Evolutionary conservation across 345 rosid genomes (phyloP).

Genomic region (Raphanus sativus): DNA sequence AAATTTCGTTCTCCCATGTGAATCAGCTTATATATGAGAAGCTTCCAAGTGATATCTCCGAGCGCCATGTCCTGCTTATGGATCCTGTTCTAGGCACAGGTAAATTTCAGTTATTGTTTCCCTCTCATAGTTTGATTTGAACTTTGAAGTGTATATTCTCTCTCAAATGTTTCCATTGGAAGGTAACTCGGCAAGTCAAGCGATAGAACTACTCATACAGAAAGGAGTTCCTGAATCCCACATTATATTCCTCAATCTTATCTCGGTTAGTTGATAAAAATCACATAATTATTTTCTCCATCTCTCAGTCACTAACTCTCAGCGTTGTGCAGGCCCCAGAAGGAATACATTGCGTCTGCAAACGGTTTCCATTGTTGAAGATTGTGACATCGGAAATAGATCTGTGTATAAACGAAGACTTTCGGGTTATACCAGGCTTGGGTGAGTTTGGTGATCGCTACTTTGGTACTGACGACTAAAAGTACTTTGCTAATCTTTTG

Average conservation of each 20-base stretch:
- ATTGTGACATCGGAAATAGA: conserved; percentile 97
- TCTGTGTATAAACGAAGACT: conserved; percentile 76
- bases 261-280: conserved; percentile 62
- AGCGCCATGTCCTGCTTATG: conserved; percentile 92
- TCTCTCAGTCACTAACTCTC: neutral
- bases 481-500: neutral
- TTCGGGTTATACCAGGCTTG: conserved; percentile 93
- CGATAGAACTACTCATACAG: conserved; percentile 78
- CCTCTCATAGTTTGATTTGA: conserved; percentile 11
- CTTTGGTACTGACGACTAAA: conserved; percentile 92
- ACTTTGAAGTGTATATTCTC: neutral
- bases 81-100: conserved; percentile 98
- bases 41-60: conserved; percentile 94
- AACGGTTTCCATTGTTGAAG: conserved; percentile 79
- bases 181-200: conserved; percentile 98
- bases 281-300: neutral
- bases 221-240: conserved; percentile 98
- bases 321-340: conserved; percentile 72
- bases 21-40: conserved; percentile 91
- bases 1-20: neutral
- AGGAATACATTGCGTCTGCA: conserved; percentile 89
- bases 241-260: conserved; percentile 90
- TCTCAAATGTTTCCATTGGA: neutral
- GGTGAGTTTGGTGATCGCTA: conserved; percentile 98
- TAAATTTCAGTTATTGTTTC: conserved; percentile 26